Evolutionary conservation across 495 filamentous ascomycete species (phyloP).

Genomic region (Daldinia vernicosa): DNA sequence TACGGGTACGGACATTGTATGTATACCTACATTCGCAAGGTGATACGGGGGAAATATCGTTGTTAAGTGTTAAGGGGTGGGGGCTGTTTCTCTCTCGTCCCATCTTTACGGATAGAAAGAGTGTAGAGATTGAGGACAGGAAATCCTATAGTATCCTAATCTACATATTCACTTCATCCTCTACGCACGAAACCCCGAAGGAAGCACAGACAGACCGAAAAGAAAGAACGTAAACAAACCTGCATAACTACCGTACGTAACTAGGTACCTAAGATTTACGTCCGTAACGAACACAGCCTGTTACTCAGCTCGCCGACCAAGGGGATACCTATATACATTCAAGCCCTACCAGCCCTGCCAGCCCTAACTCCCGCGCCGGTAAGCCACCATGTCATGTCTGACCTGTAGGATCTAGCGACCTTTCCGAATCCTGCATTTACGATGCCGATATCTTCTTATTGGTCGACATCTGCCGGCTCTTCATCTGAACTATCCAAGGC

Average conservation of each 20-base stretch:
- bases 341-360: background rate
- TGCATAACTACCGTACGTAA: too few species aligned
- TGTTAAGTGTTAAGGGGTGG: constrained; percentile 1
- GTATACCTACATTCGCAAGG: background rate
- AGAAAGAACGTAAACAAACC: too few species aligned
- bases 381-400: background rate
- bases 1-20: background rate
- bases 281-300: background rate
- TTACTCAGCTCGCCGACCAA: background rate
- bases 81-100: background rate
- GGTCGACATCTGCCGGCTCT: background rate
- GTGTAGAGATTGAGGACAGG: too few species aligned
- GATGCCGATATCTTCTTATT: background rate
- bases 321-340: background rate
- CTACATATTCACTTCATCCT: background rate
- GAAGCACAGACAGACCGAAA: too few species aligned
- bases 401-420: background rate
- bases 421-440: background rate
- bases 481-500: background rate
- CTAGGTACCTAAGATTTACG: background rate
- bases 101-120: background rate
- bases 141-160: too few species aligned
- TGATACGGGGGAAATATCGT: background rate
- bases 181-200: too few species aligned
- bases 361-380: background rate